A percentile compares a stretch with the other conserved stretches of the same genome.
Evolutionary conservation across 1,284 basidiomycete species (phyloP).

Genomic region (Testicularia cyperi): DNA sequence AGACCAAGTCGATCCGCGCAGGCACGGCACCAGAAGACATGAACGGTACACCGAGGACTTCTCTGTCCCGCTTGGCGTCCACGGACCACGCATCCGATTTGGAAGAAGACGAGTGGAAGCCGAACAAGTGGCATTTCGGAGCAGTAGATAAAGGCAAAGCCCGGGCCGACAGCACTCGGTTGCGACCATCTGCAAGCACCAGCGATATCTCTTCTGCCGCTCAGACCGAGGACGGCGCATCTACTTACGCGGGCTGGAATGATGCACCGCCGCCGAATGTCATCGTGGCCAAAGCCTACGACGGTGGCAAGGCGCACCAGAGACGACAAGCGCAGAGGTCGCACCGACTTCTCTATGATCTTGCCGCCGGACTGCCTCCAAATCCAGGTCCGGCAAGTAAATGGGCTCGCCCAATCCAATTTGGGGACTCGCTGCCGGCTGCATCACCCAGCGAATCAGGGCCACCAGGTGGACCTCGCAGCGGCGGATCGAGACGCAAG

Average conservation of each 20-base stretch:
- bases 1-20: slow-evolving; percentile 1
- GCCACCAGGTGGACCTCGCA: background rate
- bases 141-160: slow-evolving; percentile 1
- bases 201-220: background rate
- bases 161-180: no score
- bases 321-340: slow-evolving; percentile 23
- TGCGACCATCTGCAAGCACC: no score
- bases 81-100: slow-evolving; percentile 9
- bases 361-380: slow-evolving; percentile 47
- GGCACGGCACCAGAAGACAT: no score
- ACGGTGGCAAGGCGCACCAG: slow-evolving; percentile 21
- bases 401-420: slow-evolving; percentile 55
- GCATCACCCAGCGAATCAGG: background rate
- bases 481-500: background rate
- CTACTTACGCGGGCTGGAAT: slow-evolving; percentile 45
- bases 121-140: slow-evolving; percentile 49
- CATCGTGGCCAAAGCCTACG: slow-evolving; percentile 46
- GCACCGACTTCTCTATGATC: slow-evolving; percentile 45
- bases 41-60: no score
- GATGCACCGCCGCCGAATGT: slow-evolving; percentile 38
- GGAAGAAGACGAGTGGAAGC: slow-evolving; percentile 40
- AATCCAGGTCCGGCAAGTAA: slow-evolving; percentile 54
- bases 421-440: slow-evolving; percentile 43
- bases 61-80: slow-evolving; percentile 7
- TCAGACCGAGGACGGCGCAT: background rate